These are phyloP conservation scores for Diaporthe capsici DNA, from an alignment of 2,329 filamentous ascomycete genomes.

Conservation along the genomic window DNA sequence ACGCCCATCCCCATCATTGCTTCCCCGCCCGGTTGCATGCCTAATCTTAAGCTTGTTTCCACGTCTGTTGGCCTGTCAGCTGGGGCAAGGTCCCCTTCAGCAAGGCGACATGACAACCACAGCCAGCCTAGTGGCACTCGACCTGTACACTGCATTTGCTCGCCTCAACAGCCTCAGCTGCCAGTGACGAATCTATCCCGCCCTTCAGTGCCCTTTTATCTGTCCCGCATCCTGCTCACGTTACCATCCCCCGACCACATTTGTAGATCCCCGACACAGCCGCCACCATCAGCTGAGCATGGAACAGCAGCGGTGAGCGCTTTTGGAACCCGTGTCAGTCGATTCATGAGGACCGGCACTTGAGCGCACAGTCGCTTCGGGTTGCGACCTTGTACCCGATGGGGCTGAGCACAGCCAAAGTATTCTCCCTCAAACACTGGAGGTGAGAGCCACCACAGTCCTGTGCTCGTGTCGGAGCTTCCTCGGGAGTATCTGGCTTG, in stretches of 20 bases:
- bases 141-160: conserved; percentile 32
- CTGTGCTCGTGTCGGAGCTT: neutral
- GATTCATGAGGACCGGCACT: conserved; percentile 34
- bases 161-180: conserved; percentile 41
- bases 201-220: neutral
- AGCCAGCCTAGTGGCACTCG: conserved; percentile 30
- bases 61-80: conserved; percentile 28
- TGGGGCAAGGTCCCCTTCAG: conserved; percentile 19
- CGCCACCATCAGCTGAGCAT: neutral
- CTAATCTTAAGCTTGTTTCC: conserved; percentile 39
- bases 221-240: neutral
- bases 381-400: conserved; percentile 14
- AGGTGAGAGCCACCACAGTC: neutral
- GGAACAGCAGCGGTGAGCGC: conserved; percentile 19
- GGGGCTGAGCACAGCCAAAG: conserved; percentile 21
- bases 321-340: conserved; percentile 40
- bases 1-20: conserved; percentile 15
- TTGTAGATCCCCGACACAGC: conserved; percentile 17
- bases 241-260: conserved; percentile 9
- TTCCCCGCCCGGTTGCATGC: conserved; percentile 33
- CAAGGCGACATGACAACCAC: conserved; percentile 18
- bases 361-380: conserved; percentile 35
- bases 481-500: conserved; percentile 7
- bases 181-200: neutral
- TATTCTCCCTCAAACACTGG: conserved; percentile 1